Conservation (phyloP, 2,329 filamentous ascomycete genomes). For the Diaporthe ilicicola region DNA sequence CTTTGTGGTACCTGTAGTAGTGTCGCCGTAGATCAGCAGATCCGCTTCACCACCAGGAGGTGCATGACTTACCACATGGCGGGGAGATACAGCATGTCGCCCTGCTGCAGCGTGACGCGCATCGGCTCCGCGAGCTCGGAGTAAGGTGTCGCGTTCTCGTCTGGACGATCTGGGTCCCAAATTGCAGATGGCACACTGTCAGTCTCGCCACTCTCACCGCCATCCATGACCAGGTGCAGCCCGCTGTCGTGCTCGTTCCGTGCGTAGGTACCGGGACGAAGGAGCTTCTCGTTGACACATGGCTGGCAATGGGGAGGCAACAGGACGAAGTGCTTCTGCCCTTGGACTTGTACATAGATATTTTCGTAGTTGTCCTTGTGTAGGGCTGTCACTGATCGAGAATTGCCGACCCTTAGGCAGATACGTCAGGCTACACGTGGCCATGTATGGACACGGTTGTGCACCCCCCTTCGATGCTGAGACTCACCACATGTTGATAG, state of each 20-base stretch:
- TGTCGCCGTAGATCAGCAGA: neutral
- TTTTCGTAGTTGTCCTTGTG: slow-evolving; percentile 91
- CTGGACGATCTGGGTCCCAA: slow-evolving; percentile 76
- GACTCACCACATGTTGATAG: slow-evolving; percentile 74
- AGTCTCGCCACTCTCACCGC: slow-evolving; percentile 42
- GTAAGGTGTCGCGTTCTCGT: slow-evolving; percentile 60
- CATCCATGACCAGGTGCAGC: slow-evolving; percentile 42
- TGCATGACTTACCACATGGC: slow-evolving; percentile 72
- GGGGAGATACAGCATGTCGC: slow-evolving; percentile 85
- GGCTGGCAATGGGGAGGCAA: slow-evolving; percentile 76
- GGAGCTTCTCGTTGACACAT: slow-evolving; percentile 70
- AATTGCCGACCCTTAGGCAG: slow-evolving; percentile 70
- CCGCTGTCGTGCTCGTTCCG: slow-evolving; percentile 44
- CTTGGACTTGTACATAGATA: slow-evolving; percentile 79
- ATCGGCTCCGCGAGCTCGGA: slow-evolving; percentile 68
- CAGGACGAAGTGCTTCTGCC: slow-evolving; percentile 78
- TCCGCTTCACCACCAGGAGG: neutral
- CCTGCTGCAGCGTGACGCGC: slow-evolving; percentile 73
- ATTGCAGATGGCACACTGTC: slow-evolving; percentile 70
- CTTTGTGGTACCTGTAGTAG: slow-evolving; percentile 75
- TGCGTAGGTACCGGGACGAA: slow-evolving; percentile 68
- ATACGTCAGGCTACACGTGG: neutral
- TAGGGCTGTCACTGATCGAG: slow-evolving; percentile 72
- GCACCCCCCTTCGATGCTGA: neutral
- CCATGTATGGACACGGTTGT: neutral